phyloP scores from a whole-genome alignment of 2,329 filamentous ascomycete species.

The Penicillium janthinellum region DNA sequence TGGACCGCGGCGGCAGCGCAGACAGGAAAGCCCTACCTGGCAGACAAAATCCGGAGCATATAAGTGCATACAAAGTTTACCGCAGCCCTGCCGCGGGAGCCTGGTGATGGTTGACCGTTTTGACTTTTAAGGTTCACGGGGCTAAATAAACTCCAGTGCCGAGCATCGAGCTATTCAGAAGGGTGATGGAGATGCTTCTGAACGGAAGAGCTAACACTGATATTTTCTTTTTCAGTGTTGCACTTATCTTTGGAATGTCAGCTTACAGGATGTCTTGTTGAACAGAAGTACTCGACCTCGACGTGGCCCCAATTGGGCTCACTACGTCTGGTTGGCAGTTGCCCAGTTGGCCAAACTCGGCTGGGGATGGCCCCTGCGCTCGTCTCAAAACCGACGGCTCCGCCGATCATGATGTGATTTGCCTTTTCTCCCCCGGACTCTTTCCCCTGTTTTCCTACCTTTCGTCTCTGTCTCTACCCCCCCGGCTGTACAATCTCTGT shows the following conservation, averaged over 20 bases:
- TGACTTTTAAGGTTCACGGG: background rate
- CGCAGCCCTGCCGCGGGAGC: too few species aligned
- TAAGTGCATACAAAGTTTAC: too few species aligned
- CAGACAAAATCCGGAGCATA: too few species aligned
- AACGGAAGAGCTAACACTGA: background rate
- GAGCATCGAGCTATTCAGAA: background rate
- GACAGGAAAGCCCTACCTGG: too few species aligned
- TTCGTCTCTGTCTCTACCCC: background rate
- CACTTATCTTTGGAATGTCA: too few species aligned
- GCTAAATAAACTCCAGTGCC: background rate
- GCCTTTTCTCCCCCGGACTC: background rate
- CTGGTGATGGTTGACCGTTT: background rate
- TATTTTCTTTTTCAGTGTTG: background rate
- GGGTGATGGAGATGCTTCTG: background rate
- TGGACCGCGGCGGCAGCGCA: too few species aligned
- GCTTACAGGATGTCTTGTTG: too few species aligned
- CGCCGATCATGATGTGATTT: slow-evolving; percentile 2
- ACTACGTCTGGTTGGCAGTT: background rate
- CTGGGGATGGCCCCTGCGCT: slow-evolving; percentile 10
- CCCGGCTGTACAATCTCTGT: background rate
- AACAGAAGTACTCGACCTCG: background rate
- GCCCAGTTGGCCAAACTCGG: background rate
- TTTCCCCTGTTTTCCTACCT: background rate
- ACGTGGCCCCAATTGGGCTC: background rate
- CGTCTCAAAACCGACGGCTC: slow-evolving; percentile 1